phyloP scores from a whole-genome alignment of 2,329 filamentous ascomycete genomes.

The Trichophyton simii region DNA sequence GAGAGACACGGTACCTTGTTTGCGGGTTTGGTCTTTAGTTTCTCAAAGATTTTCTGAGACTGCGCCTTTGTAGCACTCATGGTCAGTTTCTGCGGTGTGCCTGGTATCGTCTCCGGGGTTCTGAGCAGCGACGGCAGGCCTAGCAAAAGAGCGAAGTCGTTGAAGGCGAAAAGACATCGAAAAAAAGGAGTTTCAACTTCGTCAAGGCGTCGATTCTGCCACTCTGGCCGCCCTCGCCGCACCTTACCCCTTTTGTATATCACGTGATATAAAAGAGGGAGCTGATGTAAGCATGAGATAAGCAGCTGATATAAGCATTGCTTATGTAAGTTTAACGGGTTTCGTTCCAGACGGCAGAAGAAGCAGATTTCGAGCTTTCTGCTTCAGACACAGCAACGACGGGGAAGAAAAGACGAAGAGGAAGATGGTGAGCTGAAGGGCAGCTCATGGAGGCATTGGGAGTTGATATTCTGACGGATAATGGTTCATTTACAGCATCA shows the following conservation, averaged over 20 bases:
- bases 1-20: constrained; percentile 58
- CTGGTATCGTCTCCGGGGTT: background rate
- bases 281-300: background rate
- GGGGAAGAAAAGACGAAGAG: background rate
- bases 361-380: background rate
- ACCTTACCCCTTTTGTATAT: background rate
- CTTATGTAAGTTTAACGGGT: background rate
- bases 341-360: background rate
- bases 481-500: constrained; percentile 1
- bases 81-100: constrained; percentile 13
- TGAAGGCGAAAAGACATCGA: background rate
- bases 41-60: constrained; percentile 95
- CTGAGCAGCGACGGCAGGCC: background rate
- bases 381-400: background rate
- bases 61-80: constrained; percentile 79
- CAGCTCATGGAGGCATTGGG: background rate
- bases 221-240: constrained; percentile 1
- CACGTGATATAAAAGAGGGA: background rate
- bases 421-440: background rate
- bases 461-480: background rate
- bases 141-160: background rate
- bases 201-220: background rate
- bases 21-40: constrained; percentile 82
- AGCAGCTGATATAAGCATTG: background rate
- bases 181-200: background rate